These are phyloP conservation scores for Isatis lusitanica DNA, from an alignment of 441 rosid genomes.

Conservation along the genomic window DNA sequence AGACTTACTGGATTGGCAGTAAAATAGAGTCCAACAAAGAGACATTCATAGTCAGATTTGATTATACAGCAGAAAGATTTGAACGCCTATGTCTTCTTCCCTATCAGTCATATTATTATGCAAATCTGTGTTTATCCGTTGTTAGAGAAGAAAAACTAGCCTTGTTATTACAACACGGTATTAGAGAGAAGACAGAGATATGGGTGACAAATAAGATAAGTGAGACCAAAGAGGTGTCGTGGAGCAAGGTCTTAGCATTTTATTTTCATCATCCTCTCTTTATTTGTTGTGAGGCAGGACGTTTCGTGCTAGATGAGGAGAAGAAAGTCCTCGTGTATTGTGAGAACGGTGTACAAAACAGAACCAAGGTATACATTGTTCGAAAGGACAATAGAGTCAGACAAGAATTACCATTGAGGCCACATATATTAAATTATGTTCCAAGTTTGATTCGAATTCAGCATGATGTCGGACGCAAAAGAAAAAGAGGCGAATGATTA, in stretches of 20 bases:
- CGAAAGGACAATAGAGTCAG: too few species aligned
- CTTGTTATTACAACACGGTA: neutral
- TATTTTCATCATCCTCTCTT: neutral
- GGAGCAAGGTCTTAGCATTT: neutral
- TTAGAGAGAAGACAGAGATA: neutral
- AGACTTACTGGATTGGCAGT: conserved; percentile 8
- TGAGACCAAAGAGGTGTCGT: conserved; percentile 7
- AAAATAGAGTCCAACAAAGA: neutral
- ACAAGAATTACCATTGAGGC: too few species aligned
- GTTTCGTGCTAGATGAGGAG: too few species aligned
- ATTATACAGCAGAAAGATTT: neutral
- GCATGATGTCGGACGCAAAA: too few species aligned
- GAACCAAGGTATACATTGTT: too few species aligned
- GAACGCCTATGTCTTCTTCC: neutral
- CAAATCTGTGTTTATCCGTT: neutral
- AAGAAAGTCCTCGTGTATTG: too few species aligned
- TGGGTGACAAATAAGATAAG: conserved; percentile 7
- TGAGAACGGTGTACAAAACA: too few species aligned
- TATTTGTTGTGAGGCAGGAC: too few species aligned
- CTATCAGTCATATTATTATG: neutral
- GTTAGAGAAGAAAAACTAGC: neutral
- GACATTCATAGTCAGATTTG: neutral
- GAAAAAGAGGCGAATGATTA: too few species aligned
- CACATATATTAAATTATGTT: too few species aligned
- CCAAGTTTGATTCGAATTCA: too few species aligned